phyloP scores from a whole-genome alignment of 768 basidiomycete genomes.

The Rhizopogon vulgaris region DNA sequence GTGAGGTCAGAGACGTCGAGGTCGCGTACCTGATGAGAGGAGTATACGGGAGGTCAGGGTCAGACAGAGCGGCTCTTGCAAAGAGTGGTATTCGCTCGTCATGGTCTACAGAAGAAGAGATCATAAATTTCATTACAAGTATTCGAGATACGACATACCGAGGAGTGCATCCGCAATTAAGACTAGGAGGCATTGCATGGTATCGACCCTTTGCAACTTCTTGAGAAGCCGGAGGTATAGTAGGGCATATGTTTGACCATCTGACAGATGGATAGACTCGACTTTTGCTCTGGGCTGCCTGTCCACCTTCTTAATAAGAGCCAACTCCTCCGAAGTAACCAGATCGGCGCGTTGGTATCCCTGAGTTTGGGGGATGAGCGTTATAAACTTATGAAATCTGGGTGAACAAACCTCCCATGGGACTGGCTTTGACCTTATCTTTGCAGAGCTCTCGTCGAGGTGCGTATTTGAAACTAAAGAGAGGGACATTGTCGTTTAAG shows the following conservation, averaged over 20 bases:
- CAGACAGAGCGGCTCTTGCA: conserved; percentile 50
- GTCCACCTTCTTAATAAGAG: conserved; percentile 86
- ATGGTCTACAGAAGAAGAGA: conserved; percentile 48
- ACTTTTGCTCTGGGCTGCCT: conserved; percentile 67
- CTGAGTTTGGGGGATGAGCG: conserved; percentile 36
- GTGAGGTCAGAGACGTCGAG: background rate
- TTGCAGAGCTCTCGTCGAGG: conserved; percentile 81
- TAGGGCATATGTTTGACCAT: conserved; percentile 77
- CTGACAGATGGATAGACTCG: conserved; percentile 74
- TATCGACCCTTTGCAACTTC: conserved; percentile 77
- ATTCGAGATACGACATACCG: conserved; percentile 38
- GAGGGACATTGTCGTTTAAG: conserved; percentile 50
- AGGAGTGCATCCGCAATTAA: conserved; percentile 84
- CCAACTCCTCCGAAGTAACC: conserved; percentile 81
- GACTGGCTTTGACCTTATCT: conserved; percentile 85
- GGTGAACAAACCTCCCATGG: conserved; percentile 82
- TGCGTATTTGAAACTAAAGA: conserved; percentile 75
- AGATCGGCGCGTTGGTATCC: conserved; percentile 93
- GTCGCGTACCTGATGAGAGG: conserved; percentile 64
- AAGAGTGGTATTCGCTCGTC: conserved; percentile 84
- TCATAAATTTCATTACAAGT: background rate
- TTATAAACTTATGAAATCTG: background rate
- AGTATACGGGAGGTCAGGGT: conserved; percentile 74
- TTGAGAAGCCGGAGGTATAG: conserved; percentile 88
- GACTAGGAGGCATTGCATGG: conserved; percentile 82